Evolutionary conservation across 2,329 filamentous ascomycete genomes (phyloP).

Genomic region (Esteya vermicola): DNA sequence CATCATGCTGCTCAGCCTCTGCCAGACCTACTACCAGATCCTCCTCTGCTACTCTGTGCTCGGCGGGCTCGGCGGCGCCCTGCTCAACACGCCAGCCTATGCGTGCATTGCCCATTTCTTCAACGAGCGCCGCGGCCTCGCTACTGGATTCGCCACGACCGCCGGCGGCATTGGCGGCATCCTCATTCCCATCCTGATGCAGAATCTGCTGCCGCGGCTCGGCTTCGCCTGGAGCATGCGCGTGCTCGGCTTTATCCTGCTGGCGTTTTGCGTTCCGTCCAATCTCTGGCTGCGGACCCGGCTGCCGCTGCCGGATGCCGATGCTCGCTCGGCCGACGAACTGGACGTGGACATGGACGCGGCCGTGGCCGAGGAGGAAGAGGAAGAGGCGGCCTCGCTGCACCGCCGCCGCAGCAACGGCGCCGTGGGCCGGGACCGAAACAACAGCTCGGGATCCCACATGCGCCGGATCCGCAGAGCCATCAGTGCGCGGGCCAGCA

Average conservation of each 20-base stretch:
- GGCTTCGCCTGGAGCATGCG: conserved; percentile 35
- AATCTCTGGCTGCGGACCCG: conserved; percentile 37
- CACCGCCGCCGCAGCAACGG: neutral
- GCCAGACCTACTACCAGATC: conserved; percentile 64
- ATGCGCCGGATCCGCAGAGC: no score
- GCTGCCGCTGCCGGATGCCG: conserved; percentile 29
- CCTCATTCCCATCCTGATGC: conserved; percentile 38
- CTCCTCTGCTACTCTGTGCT: conserved; percentile 63
- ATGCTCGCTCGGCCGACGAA: no score
- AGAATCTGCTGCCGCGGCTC: conserved; percentile 27
- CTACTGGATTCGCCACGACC: conserved; percentile 68
- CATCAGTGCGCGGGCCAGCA: neutral
- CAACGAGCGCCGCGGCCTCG: conserved; percentile 52
- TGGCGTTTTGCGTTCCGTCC: conserved; percentile 30
- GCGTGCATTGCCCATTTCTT: conserved; percentile 71
- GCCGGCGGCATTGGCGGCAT: conserved; percentile 59
- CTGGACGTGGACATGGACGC: no score
- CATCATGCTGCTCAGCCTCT: conserved; percentile 55
- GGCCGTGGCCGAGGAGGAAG: no score
- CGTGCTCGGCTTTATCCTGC: conserved; percentile 34
- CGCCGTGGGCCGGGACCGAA: neutral
- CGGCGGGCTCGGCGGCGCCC: conserved; percentile 55
- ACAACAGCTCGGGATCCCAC: no score
- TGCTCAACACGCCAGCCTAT: conserved; percentile 67
- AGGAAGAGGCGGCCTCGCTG: conserved; percentile 13